Evolutionary conservation across 2,329 filamentous ascomycete species (phyloP), one percentile per base, ranked within the genome.

Genomic region (Xylariaceae sp.): DNA sequence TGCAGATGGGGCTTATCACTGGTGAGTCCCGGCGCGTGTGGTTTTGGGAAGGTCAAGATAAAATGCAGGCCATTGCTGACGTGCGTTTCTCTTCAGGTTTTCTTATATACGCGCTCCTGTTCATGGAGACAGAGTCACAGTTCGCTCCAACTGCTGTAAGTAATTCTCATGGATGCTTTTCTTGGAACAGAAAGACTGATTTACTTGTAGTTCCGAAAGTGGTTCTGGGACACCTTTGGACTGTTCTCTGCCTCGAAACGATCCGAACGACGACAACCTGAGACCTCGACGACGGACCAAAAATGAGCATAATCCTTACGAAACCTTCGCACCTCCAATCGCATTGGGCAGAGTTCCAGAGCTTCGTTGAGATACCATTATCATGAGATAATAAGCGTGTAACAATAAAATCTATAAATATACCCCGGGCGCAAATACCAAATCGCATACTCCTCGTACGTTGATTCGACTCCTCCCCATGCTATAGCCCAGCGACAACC

Each of bases 1-100:
- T 80, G 53, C 88, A 91, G 73, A 82, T 86, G 9, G 74, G 75
- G 23, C 82, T 77, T 45, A 79, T 86, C 51, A 76, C 80, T 55
- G 81, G 84, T 86, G 68, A 60, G 82, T 75, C 17, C 17, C 17
- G 17, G 17, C 17, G 17, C 17, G 17, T 18, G 17, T 18, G 17
- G 17, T 18, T 18, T 18, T 18, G 17, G 17, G 17, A 18, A 18
- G 17, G 17, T 18, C 17, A 18, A 18, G 17, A 18, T 18, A 18
- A 18, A 18, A 18, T 18, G 17, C 17, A 18, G 17, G 17, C 17
- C 17, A 13, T 6, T 45, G 37, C 60, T 64, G 35, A 64, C 58
- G 15, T 23, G 15, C 45, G 51, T n/a, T 15, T 48, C 47, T 15
- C 53, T 18, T 8, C 62, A 84, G 81, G 78, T 71, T 80, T 84